Evolutionary conservation across 139 green algal genomes (phyloP).

Genomic region (Chlamydomonas schloesseri): DNA sequence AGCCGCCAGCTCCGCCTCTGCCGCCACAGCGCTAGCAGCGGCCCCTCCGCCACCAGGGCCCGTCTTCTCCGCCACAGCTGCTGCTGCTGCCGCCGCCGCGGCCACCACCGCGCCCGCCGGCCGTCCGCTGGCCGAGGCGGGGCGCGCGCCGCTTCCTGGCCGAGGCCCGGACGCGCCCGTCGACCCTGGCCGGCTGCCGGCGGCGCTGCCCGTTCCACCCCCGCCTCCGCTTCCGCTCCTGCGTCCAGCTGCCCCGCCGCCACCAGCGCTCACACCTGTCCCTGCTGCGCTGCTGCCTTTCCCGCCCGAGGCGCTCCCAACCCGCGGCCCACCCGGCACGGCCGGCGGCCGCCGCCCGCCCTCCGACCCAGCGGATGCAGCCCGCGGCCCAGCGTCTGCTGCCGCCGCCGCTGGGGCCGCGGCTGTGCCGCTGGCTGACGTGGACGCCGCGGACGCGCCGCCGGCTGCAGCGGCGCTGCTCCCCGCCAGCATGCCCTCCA

Average conservation of each 20-base stretch:
- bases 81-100: slow-evolving; percentile 10
- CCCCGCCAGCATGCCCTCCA: slow-evolving; percentile 27
- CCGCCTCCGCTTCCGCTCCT: background rate
- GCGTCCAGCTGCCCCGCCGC: background rate
- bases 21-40: background rate
- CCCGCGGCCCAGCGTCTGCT: too few species aligned
- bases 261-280: background rate
- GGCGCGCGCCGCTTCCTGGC: background rate
- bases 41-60: background rate
- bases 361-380: too few species aligned
- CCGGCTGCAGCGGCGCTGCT: background rate
- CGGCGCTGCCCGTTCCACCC: background rate
- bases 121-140: background rate
- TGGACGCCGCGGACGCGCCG: background rate
- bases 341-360: too few species aligned
- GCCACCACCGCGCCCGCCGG: slow-evolving; percentile 6
- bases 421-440: background rate
- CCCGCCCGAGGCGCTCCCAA: too few species aligned
- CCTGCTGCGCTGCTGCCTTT: background rate
- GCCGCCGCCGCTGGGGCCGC: too few species aligned
- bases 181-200: background rate
- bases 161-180: background rate
- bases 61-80: background rate
- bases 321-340: too few species aligned
- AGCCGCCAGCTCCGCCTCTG: slow-evolving; percentile 14